phyloP scores from a whole-genome alignment of 768 basidiomycete genomes.

The Hygrocybe coccinea region DNA sequence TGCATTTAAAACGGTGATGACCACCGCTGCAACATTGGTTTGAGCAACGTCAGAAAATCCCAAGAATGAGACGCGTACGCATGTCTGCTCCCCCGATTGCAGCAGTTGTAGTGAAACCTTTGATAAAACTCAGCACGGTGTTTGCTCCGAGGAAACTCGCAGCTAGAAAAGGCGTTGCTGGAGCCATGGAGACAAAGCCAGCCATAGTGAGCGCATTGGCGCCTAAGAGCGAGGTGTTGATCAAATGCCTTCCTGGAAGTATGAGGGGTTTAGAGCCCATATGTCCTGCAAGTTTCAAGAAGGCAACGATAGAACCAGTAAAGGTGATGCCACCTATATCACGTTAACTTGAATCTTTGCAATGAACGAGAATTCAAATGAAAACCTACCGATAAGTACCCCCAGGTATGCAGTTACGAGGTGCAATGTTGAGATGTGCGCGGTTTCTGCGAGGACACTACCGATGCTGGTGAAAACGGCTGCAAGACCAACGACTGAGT shows the following conservation, averaged over 20 bases:
- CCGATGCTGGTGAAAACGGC: constrained; percentile 83
- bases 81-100: constrained; percentile 93
- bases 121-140: constrained; percentile 72
- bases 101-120: constrained; percentile 82
- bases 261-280: constrained; percentile 71
- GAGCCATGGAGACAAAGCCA: constrained; percentile 67
- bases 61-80: constrained; percentile 53
- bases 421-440: constrained; percentile 69
- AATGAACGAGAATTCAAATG: neutral
- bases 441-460: constrained; percentile 68
- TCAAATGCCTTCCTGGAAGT: constrained; percentile 71
- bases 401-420: constrained; percentile 82
- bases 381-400: constrained; percentile 69
- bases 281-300: constrained; percentile 78
- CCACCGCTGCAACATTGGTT: constrained; percentile 53
- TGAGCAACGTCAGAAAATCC: neutral
- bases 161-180: constrained; percentile 66
- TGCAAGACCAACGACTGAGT: constrained; percentile 86
- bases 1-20: constrained; percentile 86
- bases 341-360: constrained; percentile 5
- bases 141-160: constrained; percentile 75
- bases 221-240: constrained; percentile 69
- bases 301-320: constrained; percentile 85
- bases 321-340: constrained; percentile 72
- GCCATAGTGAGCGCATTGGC: constrained; percentile 70